Conservation (phyloP, 2,329 filamentous ascomycete species). For the Scopulariopsis brevicaulis region DNA sequence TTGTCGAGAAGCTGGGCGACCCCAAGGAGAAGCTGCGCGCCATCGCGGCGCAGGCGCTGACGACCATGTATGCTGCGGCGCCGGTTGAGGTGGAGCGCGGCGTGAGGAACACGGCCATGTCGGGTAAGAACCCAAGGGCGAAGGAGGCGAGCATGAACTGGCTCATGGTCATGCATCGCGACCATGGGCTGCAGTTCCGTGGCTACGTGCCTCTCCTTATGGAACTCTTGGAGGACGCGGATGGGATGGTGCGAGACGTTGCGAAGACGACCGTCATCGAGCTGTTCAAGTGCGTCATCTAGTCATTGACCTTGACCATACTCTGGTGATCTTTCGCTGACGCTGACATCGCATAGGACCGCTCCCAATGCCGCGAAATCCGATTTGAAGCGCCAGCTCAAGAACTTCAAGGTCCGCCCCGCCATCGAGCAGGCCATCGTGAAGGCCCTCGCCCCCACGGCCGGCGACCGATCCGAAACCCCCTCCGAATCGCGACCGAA, state of each 20-base stretch:
- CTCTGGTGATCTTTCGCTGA: not conserved
- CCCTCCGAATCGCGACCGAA: constrained; percentile 28
- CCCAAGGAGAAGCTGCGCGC: constrained; percentile 74
- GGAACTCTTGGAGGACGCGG: constrained; percentile 80
- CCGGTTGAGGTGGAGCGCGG: constrained; percentile 67
- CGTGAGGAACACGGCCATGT: constrained; percentile 67
- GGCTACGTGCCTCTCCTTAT: constrained; percentile 74
- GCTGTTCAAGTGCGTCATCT: constrained; percentile 57
- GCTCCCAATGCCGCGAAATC: constrained; percentile 77
- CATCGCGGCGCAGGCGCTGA: constrained; percentile 63
- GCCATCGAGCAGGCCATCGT: constrained; percentile 77
- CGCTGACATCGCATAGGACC: constrained; percentile 32
- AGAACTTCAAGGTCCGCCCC: constrained; percentile 73
- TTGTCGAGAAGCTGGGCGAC: constrained; percentile 80
- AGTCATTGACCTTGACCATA: not conserved
- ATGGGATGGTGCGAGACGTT: constrained; percentile 73
- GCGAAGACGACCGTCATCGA: constrained; percentile 79
- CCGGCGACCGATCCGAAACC: constrained; percentile 26
- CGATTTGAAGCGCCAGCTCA: constrained; percentile 78
- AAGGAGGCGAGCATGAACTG: constrained; percentile 81
- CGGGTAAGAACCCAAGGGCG: constrained; percentile 68
- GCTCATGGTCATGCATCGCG: constrained; percentile 50
- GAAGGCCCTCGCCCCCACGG: constrained; percentile 52
- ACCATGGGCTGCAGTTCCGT: constrained; percentile 70
- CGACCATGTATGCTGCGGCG: constrained; percentile 62